Base-by-base conservation (phyloP, 371 early-diverging fungal species). In the Lichtheimia hyalospora region DNA sequence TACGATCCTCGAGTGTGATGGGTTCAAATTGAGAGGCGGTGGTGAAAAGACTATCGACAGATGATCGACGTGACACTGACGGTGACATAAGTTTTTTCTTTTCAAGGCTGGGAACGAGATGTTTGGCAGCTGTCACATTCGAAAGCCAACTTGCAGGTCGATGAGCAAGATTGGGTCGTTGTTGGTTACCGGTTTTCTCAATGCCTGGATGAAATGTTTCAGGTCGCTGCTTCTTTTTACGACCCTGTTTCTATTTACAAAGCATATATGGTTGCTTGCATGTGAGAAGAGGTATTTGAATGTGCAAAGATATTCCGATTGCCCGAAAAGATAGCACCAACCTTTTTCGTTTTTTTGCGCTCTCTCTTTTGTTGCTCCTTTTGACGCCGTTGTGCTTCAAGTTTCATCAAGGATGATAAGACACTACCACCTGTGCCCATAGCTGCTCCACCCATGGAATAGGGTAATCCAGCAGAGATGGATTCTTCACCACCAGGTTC, bases 1-100 rank as follows among this genome's bases (percentile, higher is more conserved):
- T 73, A 24, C 81, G 74, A 54, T 83, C 85, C 42, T 85, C 84
- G 1, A 74, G 54, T 18, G 82, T 76, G 34, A 79, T 79, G 23
- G 80, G 80, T 41, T 76, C 76, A 46, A 74, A 74, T 51, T 76
- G 77, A 28, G 80, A 79, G 5, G 76, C 80, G 14, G 77, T 79
- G 14, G 80, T 79, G 16, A 72, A 59, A 67, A 73, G 68, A 50
- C 76, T 75, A 52, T 79, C 80, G 12, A 67, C 64, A 4, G 55
- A 54, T 21, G 55, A 54, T 34, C 75, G 67, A 1, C 80, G 68
- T 12, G 80, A 79, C 52, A 71, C 58, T 7, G 67, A 58, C 7
- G 62, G 66, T 2, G 69, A 63, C 3, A 61, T 46, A 21, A 59
- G 66, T 34, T 74, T 73, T 15, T 60, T 61, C 44, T 79, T 74